Percentiles rank a stretch among this genome's conserved stretches.
phyloP scores from a whole-genome alignment of 352 stramenopile genomes.

The Phytophthora sansomeana region DNA sequence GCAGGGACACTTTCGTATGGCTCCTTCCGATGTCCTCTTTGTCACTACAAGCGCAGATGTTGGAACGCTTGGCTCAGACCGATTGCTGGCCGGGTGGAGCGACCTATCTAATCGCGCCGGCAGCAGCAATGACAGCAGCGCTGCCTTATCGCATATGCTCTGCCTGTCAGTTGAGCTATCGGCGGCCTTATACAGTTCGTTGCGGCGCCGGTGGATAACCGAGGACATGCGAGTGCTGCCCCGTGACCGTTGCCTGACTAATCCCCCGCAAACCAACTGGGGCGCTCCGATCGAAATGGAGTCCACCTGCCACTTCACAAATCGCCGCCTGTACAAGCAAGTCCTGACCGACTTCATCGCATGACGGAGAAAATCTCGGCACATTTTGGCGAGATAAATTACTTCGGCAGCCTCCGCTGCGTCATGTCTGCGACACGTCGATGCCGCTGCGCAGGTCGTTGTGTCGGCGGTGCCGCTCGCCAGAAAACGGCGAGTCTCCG shows the following conservation, averaged over 20 bases:
- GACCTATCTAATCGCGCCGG: conserved; percentile 23
- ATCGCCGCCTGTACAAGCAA: no score
- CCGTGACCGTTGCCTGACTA: conserved; percentile 10
- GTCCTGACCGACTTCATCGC: no score
- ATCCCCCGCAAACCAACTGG: conserved; percentile 15
- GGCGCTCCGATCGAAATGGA: background rate
- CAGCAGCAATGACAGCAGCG: conserved; percentile 12
- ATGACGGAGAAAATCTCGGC: conserved; percentile 5
- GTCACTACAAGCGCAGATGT: conserved; percentile 19
- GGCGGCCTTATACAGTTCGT: conserved; percentile 15
- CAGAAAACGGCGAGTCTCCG: conserved; percentile 23
- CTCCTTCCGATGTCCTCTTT: conserved; percentile 3
- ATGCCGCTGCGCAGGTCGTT: conserved; percentile 10
- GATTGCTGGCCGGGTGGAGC: conserved; percentile 20
- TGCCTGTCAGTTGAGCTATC: conserved; percentile 3
- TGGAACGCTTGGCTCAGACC: conserved; percentile 19
- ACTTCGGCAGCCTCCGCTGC: conserved; percentile 14
- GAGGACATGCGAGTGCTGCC: conserved; percentile 12
- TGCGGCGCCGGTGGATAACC: conserved; percentile 13
- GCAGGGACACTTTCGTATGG: background rate
- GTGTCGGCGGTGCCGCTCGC: conserved; percentile 19
- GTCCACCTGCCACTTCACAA: no score
- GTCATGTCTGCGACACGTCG: conserved; percentile 24
- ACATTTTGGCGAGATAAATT: conserved; percentile 30
- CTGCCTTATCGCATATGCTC: conserved; percentile 34